Evolutionary conservation across 75 land plant genomes (phyloP).

Genomic region (Picea sitchensis): DNA sequence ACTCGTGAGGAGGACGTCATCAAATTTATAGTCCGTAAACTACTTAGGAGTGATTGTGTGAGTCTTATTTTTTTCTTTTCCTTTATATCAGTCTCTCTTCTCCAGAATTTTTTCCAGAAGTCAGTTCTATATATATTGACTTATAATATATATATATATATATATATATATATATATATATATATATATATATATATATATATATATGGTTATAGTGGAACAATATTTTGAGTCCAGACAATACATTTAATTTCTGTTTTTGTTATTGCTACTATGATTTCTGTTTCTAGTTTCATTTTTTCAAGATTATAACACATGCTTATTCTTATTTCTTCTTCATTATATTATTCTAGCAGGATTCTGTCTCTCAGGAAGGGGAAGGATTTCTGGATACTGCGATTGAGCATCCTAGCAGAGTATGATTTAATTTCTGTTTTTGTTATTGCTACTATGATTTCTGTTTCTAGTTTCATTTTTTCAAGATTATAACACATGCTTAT

Average conservation of each 20-base stretch:
- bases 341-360: background rate
- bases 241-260: background rate
- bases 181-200: too few relatives aligned
- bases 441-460: background rate
- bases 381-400: background rate
- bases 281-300: background rate
- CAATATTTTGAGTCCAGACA: background rate
- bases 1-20: constrained; percentile 37
- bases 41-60: constrained; percentile 32
- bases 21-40: constrained; percentile 31
- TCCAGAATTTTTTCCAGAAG: background rate
- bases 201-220: too few relatives aligned
- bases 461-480: background rate
- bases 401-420: constrained; percentile 10
- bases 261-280: background rate
- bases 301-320: background rate
- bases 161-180: too few relatives aligned
- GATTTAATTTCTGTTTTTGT: background rate
- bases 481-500: background rate
- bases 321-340: background rate
- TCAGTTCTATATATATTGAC: background rate
- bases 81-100: background rate
- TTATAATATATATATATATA: too few relatives aligned
- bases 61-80: constrained; percentile 3
- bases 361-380: background rate